These are phyloP conservation scores for Spathaspora passalidarum DNA, from an alignment of 805 yeast genomes.

Conservation along the genomic window DNA sequence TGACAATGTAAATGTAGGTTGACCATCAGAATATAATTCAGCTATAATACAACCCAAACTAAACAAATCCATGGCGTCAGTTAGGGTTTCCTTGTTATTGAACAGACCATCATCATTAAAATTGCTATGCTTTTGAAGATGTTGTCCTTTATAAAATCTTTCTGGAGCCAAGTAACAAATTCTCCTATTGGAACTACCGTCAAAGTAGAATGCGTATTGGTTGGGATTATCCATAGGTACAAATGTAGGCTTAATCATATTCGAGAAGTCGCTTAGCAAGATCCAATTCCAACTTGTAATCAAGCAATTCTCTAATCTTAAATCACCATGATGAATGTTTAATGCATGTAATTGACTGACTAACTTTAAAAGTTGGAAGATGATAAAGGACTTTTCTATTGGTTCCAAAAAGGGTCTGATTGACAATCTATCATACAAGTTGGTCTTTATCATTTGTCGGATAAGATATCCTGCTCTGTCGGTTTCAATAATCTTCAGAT, in stretches of 20 bases:
- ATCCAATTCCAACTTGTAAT: constrained; percentile 90
- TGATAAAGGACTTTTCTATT: constrained; percentile 80
- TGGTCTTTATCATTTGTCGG: constrained; percentile 75
- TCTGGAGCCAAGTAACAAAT: constrained; percentile 95
- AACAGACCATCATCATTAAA: constrained; percentile 21
- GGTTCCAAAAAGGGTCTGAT: constrained; percentile 83
- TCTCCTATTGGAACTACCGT: constrained; percentile 76
- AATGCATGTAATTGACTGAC: constrained; percentile 59
- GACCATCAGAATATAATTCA: constrained; percentile 82
- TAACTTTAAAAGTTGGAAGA: constrained; percentile 72
- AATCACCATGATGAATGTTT: constrained; percentile 79
- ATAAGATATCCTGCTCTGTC: constrained; percentile 89
- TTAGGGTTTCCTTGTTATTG: constrained; percentile 31
- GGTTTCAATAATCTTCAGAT: constrained; percentile 73
- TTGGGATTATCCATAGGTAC: constrained; percentile 93
- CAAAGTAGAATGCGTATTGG: constrained; percentile 87
- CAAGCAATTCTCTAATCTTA: constrained; percentile 84
- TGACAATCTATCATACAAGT: constrained; percentile 82
- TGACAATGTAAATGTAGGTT: constrained; percentile 80
- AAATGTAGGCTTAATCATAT: constrained; percentile 70
- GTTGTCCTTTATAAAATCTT: constrained; percentile 52
- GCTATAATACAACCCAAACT: constrained; percentile 86
- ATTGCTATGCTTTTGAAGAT: constrained; percentile 14
- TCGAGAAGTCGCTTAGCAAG: constrained; percentile 76
- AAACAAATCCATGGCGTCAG: constrained; percentile 76